Conservation (phyloP, 2,329 filamentous ascomycete genomes). For the Hymenoscyphus scutula region DNA sequence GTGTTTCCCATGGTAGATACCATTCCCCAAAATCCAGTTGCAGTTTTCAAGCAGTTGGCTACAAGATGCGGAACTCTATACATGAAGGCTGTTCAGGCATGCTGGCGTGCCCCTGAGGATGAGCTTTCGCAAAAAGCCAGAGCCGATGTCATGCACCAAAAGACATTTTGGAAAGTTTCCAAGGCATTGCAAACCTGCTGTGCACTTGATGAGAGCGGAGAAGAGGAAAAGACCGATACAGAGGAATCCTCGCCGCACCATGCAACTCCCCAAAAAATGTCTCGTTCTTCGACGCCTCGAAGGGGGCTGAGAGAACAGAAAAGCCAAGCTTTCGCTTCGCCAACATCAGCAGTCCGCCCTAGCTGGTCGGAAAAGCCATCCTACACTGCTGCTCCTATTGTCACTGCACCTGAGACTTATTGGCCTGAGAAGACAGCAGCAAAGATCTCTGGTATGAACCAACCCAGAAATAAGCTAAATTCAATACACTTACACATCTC, state of each 20-base stretch:
- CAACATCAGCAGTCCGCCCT: conserved; percentile 18
- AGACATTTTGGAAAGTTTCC: conserved; percentile 51
- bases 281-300: conserved; percentile 25
- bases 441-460: conserved; percentile 24
- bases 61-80: conserved; percentile 69
- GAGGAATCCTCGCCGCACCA: conserved; percentile 40
- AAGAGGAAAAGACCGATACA: conserved; percentile 50
- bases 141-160: conserved; percentile 55
- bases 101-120: conserved; percentile 67
- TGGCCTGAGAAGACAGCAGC: conserved; percentile 27
- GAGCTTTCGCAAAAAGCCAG: conserved; percentile 48
- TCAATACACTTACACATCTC: conserved; percentile 18
- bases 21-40: conserved; percentile 29
- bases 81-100: conserved; percentile 70
- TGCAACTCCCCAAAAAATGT: conserved; percentile 31
- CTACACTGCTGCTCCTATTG: conserved; percentile 9
- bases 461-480: not conserved
- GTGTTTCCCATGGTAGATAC: conserved; percentile 30
- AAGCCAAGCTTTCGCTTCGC: conserved; percentile 17
- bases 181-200: conserved; percentile 56
- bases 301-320: conserved; percentile 24
- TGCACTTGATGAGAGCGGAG: conserved; percentile 58
- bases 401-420: conserved; percentile 5
- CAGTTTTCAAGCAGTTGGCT: conserved; percentile 32
- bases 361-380: conserved; percentile 29